Base-by-base conservation (phyloP, 495 filamentous ascomycete species). In the Parathielavia hyrcaniae region DNA sequence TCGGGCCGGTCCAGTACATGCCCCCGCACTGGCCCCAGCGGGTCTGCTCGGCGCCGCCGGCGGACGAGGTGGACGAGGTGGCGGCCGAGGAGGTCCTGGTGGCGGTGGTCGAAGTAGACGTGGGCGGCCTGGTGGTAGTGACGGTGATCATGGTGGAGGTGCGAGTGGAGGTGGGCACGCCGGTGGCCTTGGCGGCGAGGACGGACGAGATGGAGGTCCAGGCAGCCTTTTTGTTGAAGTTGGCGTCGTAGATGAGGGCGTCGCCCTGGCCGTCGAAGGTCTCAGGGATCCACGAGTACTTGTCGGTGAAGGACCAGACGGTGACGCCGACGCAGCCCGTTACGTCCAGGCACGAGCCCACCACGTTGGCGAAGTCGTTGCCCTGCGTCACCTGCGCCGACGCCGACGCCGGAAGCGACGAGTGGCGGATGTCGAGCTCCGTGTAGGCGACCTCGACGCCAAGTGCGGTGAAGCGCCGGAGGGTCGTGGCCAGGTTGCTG, bases 261-360 rank as follows among this genome's bases (percentile, higher is more conserved):
- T 69, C 77, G 9, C 81, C 81, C n/a, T 76, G 66, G 23, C 81
- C 81, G 2, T 68, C 55, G 68, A 84, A 83, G 2, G 75, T 77
- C 16, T 36, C 20, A 19, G 68, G 68, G 10, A 73, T 52, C 82
- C 82, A 84, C 20, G 71, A 76, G 69, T 83, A 81, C 69, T 80
- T 79, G 63, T 86, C 83, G 19, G 76, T 80, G 71, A 79, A 85
- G 58, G 80, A 76, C 83, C 83, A 86, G 57, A 83, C 76, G n/a
- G 81, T 86, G 34, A 86, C 68, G 3, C 83, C 85, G 35, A 86
- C 72, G 62, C 85, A 88, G 6, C 71, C 63, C 8, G 65, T 46
- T 1, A 77, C 70, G 52, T 78, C 74, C n/a, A 82, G 53, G 65
- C 85, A 87, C 0, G 81, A 79, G 34, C 69, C 72, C 13, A 81